Conservation (phyloP, 1,284 basidiomycete genomes). For the Pseudozyma pruni region DNA sequence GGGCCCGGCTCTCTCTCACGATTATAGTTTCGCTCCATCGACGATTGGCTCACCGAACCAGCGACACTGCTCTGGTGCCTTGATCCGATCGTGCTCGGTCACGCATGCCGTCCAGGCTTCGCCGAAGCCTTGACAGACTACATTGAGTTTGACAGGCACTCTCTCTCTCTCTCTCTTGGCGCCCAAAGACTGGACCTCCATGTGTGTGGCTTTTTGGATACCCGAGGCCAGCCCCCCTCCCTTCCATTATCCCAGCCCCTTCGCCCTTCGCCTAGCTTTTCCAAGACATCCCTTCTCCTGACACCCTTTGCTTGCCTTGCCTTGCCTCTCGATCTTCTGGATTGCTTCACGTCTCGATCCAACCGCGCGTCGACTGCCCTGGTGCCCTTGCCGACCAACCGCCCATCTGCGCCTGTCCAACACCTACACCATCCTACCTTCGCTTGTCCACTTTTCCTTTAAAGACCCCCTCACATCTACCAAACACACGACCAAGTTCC, state of each 20-base stretch:
- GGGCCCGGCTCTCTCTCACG: neutral
- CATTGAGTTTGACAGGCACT: slow-evolving; percentile 13
- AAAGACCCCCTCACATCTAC: slow-evolving; percentile 46
- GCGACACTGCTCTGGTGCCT: too few relatives aligned
- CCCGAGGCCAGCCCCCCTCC: slow-evolving; percentile 18
- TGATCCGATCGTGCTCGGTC: neutral
- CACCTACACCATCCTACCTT: slow-evolving; percentile 23
- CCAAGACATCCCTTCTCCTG: slow-evolving; percentile 14
- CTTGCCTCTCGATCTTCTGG: slow-evolving; percentile 4
- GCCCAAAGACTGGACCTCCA: slow-evolving; percentile 2
- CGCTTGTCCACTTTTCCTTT: slow-evolving; percentile 22
- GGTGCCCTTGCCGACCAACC: slow-evolving; percentile 35
- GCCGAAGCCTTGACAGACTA: slow-evolving; percentile 43
- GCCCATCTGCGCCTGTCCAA: slow-evolving; percentile 31
- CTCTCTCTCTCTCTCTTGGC: slow-evolving; percentile 12
- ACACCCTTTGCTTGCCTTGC: slow-evolving; percentile 13
- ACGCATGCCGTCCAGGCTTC: slow-evolving; percentile 19
- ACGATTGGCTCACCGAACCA: too few relatives aligned
- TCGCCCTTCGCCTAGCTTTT: slow-evolving; percentile 17
- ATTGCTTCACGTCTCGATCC: slow-evolving; percentile 5
- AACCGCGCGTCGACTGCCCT: neutral
- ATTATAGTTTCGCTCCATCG: neutral
- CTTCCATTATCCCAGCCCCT: slow-evolving; percentile 20
- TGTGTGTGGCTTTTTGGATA: slow-evolving; percentile 14
- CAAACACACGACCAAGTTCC: slow-evolving; percentile 43